phyloP scores from a whole-genome alignment of 2,329 filamentous ascomycete genomes.

The Phialemoniopsis sp. region DNA sequence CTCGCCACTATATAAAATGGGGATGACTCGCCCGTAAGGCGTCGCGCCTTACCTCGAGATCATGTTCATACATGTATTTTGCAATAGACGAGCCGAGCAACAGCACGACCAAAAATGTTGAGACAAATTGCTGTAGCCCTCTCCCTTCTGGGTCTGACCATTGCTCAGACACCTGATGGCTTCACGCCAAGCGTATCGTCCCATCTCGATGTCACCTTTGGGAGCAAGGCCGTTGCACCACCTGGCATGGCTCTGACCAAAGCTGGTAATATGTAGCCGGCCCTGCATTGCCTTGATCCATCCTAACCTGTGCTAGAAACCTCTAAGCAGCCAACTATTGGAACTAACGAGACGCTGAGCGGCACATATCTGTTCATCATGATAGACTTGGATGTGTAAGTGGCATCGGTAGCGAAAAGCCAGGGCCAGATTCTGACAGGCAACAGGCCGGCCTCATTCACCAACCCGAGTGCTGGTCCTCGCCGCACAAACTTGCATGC shows the following conservation, averaged over 20 bases:
- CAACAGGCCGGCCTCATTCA: conserved; percentile 13
- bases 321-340: conserved; percentile 15
- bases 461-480: conserved; percentile 12
- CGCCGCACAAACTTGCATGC: conserved; percentile 17
- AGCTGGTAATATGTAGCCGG: conserved; percentile 7
- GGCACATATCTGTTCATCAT: conserved; percentile 19
- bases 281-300: no score
- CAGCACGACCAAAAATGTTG: no score
- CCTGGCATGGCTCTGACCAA: conserved; percentile 15
- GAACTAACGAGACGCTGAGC: conserved; percentile 12
- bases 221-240: conserved; percentile 14
- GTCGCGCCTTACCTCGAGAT: no score
- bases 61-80: no score
- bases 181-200: conserved; percentile 13
- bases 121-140: conserved; percentile 1
- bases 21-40: no score
- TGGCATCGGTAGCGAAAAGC: neutral
- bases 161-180: conserved; percentile 15
- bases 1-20: no score
- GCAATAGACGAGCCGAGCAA: no score
- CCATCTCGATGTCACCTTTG: conserved; percentile 16
- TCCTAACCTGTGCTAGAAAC: conserved; percentile 10
- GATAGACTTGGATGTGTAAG: conserved; percentile 18
- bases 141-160: conserved; percentile 4
- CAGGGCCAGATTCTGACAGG: neutral